phyloP scores from a whole-genome alignment of 371 early-diverging fungal genomes.

The Mortierella sp. region DNA sequence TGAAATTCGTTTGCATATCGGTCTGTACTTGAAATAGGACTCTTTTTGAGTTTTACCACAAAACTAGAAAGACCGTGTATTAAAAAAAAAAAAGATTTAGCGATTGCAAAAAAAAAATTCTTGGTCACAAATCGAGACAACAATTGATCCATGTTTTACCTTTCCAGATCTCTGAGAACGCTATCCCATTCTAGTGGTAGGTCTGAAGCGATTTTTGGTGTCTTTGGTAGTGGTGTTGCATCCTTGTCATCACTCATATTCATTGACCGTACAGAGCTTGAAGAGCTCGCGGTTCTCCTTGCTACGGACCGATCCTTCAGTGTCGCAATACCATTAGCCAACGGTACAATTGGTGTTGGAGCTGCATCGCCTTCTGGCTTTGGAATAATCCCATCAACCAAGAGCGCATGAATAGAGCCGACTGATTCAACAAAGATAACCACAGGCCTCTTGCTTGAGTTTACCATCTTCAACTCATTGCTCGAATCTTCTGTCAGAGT shows the following conservation, averaged over 20 bases:
- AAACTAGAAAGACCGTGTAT: constrained; percentile 22
- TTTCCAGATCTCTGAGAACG: constrained; percentile 35
- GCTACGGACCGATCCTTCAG: constrained; percentile 25
- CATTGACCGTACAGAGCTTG: constrained; percentile 29
- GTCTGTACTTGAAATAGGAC: constrained; percentile 20
- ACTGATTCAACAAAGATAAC: constrained; percentile 49
- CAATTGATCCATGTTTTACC: constrained; percentile 9
- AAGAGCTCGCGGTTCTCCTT: constrained; percentile 33
- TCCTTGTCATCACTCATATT: constrained; percentile 28
- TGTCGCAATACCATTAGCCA: constrained; percentile 12
- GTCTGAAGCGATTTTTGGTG: constrained; percentile 45
- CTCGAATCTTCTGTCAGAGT: not conserved
- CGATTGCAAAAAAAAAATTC: no score
- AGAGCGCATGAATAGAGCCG: constrained; percentile 38
- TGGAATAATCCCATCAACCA: constrained; percentile 27
- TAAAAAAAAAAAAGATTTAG: not conserved
- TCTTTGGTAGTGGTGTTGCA: constrained; percentile 25
- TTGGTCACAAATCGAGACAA: no score
- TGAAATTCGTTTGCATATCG: constrained; percentile 48
- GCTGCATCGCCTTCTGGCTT: constrained; percentile 32
- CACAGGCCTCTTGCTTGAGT: constrained; percentile 44
- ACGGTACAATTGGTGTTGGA: constrained; percentile 34
- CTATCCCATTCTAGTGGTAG: constrained; percentile 48
- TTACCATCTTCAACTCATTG: constrained; percentile 32
- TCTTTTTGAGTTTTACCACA: constrained; percentile 24